Evolutionary conservation across 2,329 filamentous ascomycete species (phyloP).

Genomic region (Talaromyces sp.): DNA sequence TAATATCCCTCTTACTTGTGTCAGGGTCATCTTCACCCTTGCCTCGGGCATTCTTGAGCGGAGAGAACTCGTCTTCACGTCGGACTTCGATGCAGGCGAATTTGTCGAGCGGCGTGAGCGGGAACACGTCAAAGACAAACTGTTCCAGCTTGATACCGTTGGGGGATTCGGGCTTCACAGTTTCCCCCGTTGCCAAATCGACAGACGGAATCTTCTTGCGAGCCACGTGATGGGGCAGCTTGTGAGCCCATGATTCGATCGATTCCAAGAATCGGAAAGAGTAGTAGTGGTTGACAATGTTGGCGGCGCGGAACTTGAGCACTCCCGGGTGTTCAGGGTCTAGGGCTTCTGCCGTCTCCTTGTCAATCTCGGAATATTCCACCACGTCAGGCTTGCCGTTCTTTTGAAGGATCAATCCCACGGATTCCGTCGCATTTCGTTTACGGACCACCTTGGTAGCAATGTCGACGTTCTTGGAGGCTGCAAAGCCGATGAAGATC

Average conservation of each 20-base stretch:
- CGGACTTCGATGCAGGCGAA: conserved; percentile 95
- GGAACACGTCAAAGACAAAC: conserved; percentile 98
- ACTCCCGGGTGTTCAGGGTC: conserved; percentile 74
- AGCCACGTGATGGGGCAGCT: conserved; percentile 90
- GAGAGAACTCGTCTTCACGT: conserved; percentile 96
- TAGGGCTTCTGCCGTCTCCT: conserved; percentile 78
- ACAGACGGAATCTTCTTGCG: conserved; percentile 96
- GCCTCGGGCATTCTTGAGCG: conserved; percentile 83
- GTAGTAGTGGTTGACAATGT: conserved; percentile 99
- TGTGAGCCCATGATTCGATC: conserved; percentile 79
- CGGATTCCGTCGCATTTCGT: conserved; percentile 91
- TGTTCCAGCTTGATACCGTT: conserved; percentile 99
- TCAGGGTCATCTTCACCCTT: conserved; percentile 90
- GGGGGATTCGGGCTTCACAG: conserved; percentile 84
- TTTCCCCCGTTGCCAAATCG: conserved; percentile 69
- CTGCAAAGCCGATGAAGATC: conserved; percentile 88
- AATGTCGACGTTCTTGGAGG: conserved; percentile 83
- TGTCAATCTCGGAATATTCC: conserved; percentile 96
- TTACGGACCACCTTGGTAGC: conserved; percentile 99
- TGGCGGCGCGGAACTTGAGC: conserved; percentile 93
- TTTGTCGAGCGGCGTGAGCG: conserved; percentile 74
- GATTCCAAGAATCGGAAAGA: conserved; percentile 86
- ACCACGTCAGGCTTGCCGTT: conserved; percentile 96
- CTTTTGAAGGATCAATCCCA: conserved; percentile 89
- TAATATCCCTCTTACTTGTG: conserved; percentile 85